A percentile compares a stretch with the other conserved stretches of the same genome.
Conservation (phyloP, 306 rosid species). For the Comarum palustre region DNA sequence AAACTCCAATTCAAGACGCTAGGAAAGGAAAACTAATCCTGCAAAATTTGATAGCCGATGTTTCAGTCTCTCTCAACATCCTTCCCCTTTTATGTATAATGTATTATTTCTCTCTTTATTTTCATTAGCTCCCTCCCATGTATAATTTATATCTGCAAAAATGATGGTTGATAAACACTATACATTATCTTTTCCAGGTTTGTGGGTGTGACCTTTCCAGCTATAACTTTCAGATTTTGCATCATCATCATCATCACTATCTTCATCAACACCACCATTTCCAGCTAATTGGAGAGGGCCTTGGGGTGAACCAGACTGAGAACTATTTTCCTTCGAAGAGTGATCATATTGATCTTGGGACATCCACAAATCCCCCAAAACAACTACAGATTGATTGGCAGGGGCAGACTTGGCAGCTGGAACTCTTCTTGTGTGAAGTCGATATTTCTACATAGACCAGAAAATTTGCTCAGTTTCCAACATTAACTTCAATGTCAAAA, state of each 20-base stretch:
- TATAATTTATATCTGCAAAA: conserved; percentile 70
- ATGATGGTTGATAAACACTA: conserved; percentile 61
- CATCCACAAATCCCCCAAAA: conserved; percentile 77
- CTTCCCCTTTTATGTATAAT: conserved; percentile 44
- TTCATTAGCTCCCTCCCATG: conserved; percentile 57
- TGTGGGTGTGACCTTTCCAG: conserved; percentile 60
- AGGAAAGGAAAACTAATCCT: conserved; percentile 56
- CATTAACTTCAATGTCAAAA: conserved; percentile 19
- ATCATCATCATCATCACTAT: conserved; percentile 73
- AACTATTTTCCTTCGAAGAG: conserved; percentile 70
- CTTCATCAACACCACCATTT: conserved; percentile 53
- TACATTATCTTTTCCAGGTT: conserved; percentile 58
- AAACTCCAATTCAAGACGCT: conserved; percentile 39
- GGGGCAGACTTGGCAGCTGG: conserved; percentile 39
- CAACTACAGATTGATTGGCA: conserved; percentile 49
- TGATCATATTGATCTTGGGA: conserved; percentile 66
- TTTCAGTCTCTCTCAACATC: conserved; percentile 40
- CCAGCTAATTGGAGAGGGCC: conserved; percentile 81
- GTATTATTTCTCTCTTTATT: conserved; percentile 39
- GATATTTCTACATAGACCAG: conserved; percentile 66
- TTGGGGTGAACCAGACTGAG: conserved; percentile 85
- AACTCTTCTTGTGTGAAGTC: conserved; percentile 85
- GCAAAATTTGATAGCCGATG: conserved; percentile 61
- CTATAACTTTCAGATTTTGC: conserved; percentile 71
- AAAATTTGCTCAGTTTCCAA: conserved; percentile 15